Evolutionary conservation across 148 eudicot genomes (phyloP).

Genomic region (Cornus kousa): DNA sequence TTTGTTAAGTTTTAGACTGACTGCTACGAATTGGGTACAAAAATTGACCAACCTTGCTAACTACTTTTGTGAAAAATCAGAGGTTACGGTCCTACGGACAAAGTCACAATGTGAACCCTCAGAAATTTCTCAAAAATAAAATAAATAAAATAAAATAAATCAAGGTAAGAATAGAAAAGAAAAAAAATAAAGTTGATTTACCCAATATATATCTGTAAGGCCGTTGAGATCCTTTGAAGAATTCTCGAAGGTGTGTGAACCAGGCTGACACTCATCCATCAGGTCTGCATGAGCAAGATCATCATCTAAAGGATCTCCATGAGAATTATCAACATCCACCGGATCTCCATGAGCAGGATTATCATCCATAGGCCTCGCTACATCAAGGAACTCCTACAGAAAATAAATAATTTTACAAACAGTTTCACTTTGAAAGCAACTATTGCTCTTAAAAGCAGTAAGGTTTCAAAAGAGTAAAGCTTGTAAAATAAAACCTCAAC

Average conservation of each 20-base stretch:
- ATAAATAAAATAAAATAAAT: too few relatives aligned
- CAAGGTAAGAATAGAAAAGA: too few relatives aligned
- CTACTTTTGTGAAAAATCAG: background rate
- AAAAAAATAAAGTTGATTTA: slow-evolving; percentile 16
- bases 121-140: background rate
- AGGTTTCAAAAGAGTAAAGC: background rate
- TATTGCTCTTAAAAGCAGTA: background rate
- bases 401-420: background rate
- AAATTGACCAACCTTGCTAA: background rate
- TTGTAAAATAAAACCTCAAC: slow-evolving; percentile 46
- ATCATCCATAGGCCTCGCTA: slow-evolving; percentile 32
- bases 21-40: background rate
- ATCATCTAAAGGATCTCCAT: slow-evolving; percentile 50
- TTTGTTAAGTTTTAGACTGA: background rate
- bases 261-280: slow-evolving; percentile 53
- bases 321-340: slow-evolving; percentile 42
- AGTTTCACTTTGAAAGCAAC: background rate
- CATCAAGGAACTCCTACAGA: slow-evolving; percentile 46
- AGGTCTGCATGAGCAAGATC: slow-evolving; percentile 32
- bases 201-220: slow-evolving; percentile 89
- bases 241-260: slow-evolving; percentile 30
- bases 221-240: slow-evolving; percentile 48
- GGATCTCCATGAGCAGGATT: slow-evolving; percentile 33
- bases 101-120: background rate
- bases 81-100: background rate